Evolutionary conservation across 352 stramenopile genomes (phyloP).

Genomic region (Pythium sp.): DNA sequence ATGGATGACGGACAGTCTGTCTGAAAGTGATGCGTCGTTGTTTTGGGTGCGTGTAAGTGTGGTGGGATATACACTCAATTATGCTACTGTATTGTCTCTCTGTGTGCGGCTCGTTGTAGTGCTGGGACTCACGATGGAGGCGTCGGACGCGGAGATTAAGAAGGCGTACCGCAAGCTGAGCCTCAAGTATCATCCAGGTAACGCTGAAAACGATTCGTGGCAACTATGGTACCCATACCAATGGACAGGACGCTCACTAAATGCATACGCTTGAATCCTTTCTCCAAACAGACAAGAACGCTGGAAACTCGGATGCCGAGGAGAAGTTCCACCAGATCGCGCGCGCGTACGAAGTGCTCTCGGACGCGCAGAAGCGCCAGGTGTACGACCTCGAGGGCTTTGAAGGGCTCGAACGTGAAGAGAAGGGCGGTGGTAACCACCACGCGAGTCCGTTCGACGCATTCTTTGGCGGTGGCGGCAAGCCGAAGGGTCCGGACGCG

Average conservation of each 20-base stretch:
- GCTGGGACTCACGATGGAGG: slow-evolving; percentile 78
- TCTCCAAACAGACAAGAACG: slow-evolving; percentile 73
- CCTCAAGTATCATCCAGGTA: slow-evolving; percentile 94
- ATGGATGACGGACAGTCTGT: not conserved
- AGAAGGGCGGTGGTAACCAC: slow-evolving; percentile 41
- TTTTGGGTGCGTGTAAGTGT: slow-evolving; percentile 7
- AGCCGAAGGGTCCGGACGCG: slow-evolving; percentile 70
- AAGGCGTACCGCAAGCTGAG: slow-evolving; percentile 94
- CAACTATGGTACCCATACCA: not conserved
- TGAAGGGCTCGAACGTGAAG: slow-evolving; percentile 77
- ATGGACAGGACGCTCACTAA: not conserved
- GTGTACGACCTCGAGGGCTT: slow-evolving; percentile 93
- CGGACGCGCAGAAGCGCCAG: slow-evolving; percentile 86
- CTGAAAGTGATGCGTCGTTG: not conserved
- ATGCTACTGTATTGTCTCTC: not conserved
- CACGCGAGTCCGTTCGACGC: slow-evolving; percentile 69
- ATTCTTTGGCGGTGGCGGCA: slow-evolving; percentile 71
- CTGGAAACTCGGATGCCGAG: slow-evolving; percentile 73
- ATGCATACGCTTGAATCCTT: not conserved
- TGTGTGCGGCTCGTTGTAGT: slow-evolving; percentile 37
- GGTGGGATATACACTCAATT: slow-evolving; percentile 1
- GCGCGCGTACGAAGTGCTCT: slow-evolving; percentile 90
- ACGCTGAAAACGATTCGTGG: not conserved
- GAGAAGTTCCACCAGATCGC: slow-evolving; percentile 90
- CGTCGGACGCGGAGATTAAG: slow-evolving; percentile 90